Base-by-base conservation (phyloP, 768 basidiomycete genomes). In the Mycena epipterygia region DNA sequence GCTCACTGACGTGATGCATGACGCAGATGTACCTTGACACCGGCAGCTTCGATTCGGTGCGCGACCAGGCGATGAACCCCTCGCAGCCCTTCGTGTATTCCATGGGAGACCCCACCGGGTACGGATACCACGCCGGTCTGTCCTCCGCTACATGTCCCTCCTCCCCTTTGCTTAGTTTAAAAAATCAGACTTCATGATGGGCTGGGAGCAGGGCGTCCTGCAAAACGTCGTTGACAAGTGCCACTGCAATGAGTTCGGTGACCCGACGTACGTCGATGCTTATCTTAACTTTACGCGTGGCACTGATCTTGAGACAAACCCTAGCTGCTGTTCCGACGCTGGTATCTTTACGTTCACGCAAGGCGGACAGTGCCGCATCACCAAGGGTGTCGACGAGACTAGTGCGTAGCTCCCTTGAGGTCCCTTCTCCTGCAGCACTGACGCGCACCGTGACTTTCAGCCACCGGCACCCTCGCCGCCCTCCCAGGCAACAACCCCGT, bases 401-500 rank as follows among this genome's bases (percentile, higher is more conserved):
- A 83, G 88, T 89, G 73, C 21, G 80, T 75, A 3, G 37, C 7
- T n/a, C 37, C 23, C 13, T n/a, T n/a, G n/a, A n/a, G n/a, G n/a
- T n/a, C n/a, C 33, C 55, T 29, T 44, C 32, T 29, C n/a, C 62
- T 33, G 17, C 39, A 25, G 29, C 29, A 16, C 46, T 65, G 30
- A 30, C 73, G 30, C 71, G 72, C 25, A 41, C 33, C 33, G 16
- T 29, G 30, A 29, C 46, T 30, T 64, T 30, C 65, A 89, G 88
- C 83, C 14, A 84, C 83, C 35, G 88, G 88, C 58, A 87, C 82
- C 7, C 67, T 89, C 46, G 29, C 76, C 35, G 80, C 81, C 39
- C 85, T 89, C 39, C 88, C 88, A 2, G 88, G 88, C 39, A 88
- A 88, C 79, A 89, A 89, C 76, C 87, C 88, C 13, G 84, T 89